Evolutionary conservation across 2,329 filamentous ascomycete genomes (phyloP).

Genomic region (Fusarium sp.): DNA sequence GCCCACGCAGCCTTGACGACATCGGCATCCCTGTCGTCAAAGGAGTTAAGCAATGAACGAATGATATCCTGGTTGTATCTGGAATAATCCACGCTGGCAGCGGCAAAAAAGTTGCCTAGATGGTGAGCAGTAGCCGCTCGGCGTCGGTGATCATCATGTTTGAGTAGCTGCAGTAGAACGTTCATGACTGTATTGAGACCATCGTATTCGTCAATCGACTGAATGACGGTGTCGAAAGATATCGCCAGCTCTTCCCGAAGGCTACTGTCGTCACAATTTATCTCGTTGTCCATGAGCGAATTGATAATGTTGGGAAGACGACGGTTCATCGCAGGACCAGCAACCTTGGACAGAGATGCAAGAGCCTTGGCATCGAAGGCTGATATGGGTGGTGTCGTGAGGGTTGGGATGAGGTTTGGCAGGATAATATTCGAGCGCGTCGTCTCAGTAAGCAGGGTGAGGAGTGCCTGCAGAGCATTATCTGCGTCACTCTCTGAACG

Average conservation of each 20-base stretch:
- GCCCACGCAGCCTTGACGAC: constrained; percentile 93
- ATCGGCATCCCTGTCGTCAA: constrained; percentile 83
- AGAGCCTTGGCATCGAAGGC: constrained; percentile 94
- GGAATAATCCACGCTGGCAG: constrained; percentile 86
- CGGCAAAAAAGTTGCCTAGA: constrained; percentile 85
- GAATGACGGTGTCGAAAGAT: constrained; percentile 88
- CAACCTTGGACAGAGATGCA: constrained; percentile 91
- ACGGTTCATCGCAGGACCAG: constrained; percentile 88
- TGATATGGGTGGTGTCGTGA: constrained; percentile 89
- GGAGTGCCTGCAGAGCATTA: constrained; percentile 89
- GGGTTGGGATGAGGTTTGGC: constrained; percentile 92
- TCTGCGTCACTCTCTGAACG: constrained; percentile 87
- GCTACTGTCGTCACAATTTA: constrained; percentile 77
- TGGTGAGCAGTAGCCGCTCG: constrained; percentile 82
- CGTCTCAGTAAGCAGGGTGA: constrained; percentile 93
- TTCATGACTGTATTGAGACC: constrained; percentile 97
- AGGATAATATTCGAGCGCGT: constrained; percentile 96
- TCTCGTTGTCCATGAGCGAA: constrained; percentile 91
- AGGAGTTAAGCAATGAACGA: constrained; percentile 87
- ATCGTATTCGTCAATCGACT: constrained; percentile 95
- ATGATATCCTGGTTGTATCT: constrained; percentile 97
- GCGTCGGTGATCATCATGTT: constrained; percentile 90
- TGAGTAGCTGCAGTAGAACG: constrained; percentile 85
- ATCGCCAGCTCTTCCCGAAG: constrained; percentile 77
- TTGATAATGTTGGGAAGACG: constrained; percentile 91